Evolutionary conservation across 176 grass and related monocot genomes (phyloP).

Genomic region (Eragrostis nindensis): DNA sequence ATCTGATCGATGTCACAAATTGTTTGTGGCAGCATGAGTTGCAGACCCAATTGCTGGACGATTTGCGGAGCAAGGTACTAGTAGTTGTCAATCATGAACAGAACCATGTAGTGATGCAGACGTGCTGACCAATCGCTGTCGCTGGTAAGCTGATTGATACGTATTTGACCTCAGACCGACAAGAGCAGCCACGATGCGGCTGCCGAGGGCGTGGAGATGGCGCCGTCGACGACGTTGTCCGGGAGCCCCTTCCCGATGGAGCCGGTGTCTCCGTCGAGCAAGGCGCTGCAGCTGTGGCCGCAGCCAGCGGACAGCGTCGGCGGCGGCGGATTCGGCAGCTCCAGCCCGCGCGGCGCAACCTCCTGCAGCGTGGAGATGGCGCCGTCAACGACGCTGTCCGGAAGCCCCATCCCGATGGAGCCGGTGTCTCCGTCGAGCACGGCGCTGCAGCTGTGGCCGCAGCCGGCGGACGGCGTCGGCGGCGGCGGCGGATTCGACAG

Average conservation of each 20-base stretch:
- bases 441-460: slow-evolving; percentile 53
- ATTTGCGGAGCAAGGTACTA: slow-evolving; percentile 49
- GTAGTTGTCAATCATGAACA: background rate
- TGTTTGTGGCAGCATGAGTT: slow-evolving; percentile 46
- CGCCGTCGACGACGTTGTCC: background rate
- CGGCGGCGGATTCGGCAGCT: background rate
- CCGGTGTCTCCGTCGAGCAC: slow-evolving; percentile 38
- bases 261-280: slow-evolving; percentile 35
- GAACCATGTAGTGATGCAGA: background rate
- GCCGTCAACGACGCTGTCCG: background rate
- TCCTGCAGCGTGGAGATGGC: background rate
- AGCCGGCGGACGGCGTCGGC: background rate
- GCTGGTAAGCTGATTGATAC: background rate
- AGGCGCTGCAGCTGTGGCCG: slow-evolving; percentile 52
- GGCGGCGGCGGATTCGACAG: background rate
- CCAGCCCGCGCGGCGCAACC: background rate
- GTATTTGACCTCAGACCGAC: background rate
- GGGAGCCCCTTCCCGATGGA: slow-evolving; percentile 7
- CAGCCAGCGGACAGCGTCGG: background rate
- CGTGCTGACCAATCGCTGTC: background rate
- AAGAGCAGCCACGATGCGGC: background rate
- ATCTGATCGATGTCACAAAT: background rate
- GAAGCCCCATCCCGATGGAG: background rate
- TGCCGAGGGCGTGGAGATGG: background rate
- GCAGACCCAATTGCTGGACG: slow-evolving; percentile 37